Evolutionary conservation across 306 rosid species (phyloP).

Genomic region (Casuarina cunninghamiana): DNA sequence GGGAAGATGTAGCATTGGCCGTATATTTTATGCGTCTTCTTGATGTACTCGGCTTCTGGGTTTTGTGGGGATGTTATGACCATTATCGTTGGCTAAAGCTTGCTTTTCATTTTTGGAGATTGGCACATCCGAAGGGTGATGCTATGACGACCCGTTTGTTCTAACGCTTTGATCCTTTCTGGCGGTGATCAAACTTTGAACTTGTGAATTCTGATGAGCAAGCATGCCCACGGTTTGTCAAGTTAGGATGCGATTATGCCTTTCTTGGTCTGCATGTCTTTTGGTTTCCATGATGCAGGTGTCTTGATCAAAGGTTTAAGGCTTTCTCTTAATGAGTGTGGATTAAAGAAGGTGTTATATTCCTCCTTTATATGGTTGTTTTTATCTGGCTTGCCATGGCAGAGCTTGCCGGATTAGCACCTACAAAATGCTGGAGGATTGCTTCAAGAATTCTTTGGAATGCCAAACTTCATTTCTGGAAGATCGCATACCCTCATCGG

Average conservation of each 20-base stretch:
- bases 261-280: slow-evolving; percentile 20
- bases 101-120: slow-evolving; percentile 18
- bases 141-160: slow-evolving; percentile 11
- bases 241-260: slow-evolving; percentile 20
- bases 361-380: neutral
- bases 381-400: slow-evolving; percentile 15
- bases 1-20: slow-evolving; percentile 20
- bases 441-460: slow-evolving; percentile 26
- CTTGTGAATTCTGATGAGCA: slow-evolving; percentile 23
- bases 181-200: slow-evolving; percentile 21
- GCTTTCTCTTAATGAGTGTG: slow-evolving; percentile 16
- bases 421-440: slow-evolving; percentile 11
- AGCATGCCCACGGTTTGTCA: slow-evolving; percentile 22
- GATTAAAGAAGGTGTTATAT: slow-evolving; percentile 15
- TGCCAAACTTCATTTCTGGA: slow-evolving; percentile 13
- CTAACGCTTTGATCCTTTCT: slow-evolving; percentile 18
- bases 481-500: slow-evolving; percentile 5
- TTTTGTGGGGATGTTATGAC: slow-evolving; percentile 9
- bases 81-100: slow-evolving; percentile 10
- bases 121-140: slow-evolving; percentile 2
- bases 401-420: slow-evolving; percentile 10
- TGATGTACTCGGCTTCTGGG: slow-evolving; percentile 6
- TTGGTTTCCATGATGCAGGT: slow-evolving; percentile 17
- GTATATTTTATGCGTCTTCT: slow-evolving; percentile 18
- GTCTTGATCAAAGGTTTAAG: slow-evolving; percentile 17